Percentiles rank a stretch among this genome's conserved stretches.
Evolutionary conservation across 2,329 filamentous ascomycete genomes (phyloP).

Genomic region (Pseudogymnoascus sp.): DNA sequence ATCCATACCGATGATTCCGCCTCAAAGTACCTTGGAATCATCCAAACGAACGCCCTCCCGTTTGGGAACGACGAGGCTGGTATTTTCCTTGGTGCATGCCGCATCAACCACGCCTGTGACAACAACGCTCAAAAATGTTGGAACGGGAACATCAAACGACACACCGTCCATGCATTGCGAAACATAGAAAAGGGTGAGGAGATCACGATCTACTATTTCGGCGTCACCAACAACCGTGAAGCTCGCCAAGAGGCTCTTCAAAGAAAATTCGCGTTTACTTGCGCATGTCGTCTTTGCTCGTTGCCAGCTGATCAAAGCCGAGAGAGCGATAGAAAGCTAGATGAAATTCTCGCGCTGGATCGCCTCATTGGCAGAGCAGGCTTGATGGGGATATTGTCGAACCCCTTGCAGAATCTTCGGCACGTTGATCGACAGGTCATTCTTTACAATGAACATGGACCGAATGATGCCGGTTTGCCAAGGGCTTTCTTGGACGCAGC

Average conservation of each 20-base stretch:
- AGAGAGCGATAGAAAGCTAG: conserved; percentile 24
- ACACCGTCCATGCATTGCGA: conserved; percentile 28
- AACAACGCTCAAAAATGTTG: conserved; percentile 30
- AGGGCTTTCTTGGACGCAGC: conserved; percentile 23
- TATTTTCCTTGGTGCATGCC: conserved; percentile 28
- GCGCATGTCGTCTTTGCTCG: conserved; percentile 30
- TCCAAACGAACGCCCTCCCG: conserved; percentile 15
- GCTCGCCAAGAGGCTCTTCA: conserved; percentile 20
- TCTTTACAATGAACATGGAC: conserved; percentile 23
- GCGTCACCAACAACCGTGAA: conserved; percentile 17
- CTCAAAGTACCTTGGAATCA: conserved; percentile 15
- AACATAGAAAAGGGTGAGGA: conserved; percentile 30
- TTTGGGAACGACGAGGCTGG: conserved; percentile 20
- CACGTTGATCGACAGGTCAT: conserved; percentile 22
- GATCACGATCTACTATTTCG: conserved; percentile 30
- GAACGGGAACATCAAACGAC: conserved; percentile 26
- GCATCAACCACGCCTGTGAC: conserved; percentile 32
- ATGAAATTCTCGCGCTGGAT: conserved; percentile 22
- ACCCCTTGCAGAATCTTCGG: conserved; percentile 13
- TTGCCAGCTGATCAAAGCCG: conserved; percentile 26
- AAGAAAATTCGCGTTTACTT: conserved; percentile 28
- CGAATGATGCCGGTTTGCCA: conserved; percentile 18
- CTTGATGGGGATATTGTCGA: conserved; percentile 9
- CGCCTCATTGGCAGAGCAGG: conserved; percentile 18
- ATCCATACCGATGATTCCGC: conserved; percentile 5